A percentile compares a stretch with the other conserved stretches of the same genome.
These are phyloP conservation scores for Monosporascus sp. DNA, from an alignment of 2,329 filamentous ascomycete species.

Conservation along the genomic window DNA sequence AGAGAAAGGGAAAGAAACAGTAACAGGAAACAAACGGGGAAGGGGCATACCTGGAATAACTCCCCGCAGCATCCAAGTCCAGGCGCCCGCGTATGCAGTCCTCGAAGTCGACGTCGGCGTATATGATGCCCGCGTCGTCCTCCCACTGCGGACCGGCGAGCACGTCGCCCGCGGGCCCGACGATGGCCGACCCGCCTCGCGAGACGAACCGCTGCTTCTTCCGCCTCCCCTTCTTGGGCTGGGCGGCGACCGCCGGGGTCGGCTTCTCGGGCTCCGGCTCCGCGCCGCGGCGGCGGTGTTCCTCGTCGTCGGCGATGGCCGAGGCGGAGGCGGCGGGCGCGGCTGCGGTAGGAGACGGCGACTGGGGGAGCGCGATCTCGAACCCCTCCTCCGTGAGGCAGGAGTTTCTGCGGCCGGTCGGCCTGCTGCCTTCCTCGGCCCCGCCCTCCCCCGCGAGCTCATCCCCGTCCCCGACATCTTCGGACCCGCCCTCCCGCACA, in stretches of 20 bases:
- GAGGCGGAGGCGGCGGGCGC: no score
- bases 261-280: constrained; percentile 19
- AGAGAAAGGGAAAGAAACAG: neutral
- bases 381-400: constrained; percentile 41
- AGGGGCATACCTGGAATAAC: constrained; percentile 66
- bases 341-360: constrained; percentile 11
- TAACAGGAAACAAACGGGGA: no score
- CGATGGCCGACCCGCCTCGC: constrained; percentile 76
- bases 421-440: neutral
- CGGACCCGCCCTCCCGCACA: constrained; percentile 53
- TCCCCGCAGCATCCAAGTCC: constrained; percentile 79
- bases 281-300: constrained; percentile 52
- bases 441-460: neutral
- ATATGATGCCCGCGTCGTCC: constrained; percentile 61
- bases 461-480: constrained; percentile 37
- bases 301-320: constrained; percentile 41
- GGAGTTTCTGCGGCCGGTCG: constrained; percentile 25
- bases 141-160: constrained; percentile 82
- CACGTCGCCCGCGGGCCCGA: constrained; percentile 74
- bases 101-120: constrained; percentile 76
- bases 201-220: constrained; percentile 44
- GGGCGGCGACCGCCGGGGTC: constrained; percentile 3
- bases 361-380: constrained; percentile 39
- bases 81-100: constrained; percentile 78
- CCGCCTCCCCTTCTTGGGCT: constrained; percentile 17